Percentiles rank a stretch among this genome's conserved stretches.
Conservation (phyloP, 23 red algal species). For the Gracilariopsis chorda region DNA sequence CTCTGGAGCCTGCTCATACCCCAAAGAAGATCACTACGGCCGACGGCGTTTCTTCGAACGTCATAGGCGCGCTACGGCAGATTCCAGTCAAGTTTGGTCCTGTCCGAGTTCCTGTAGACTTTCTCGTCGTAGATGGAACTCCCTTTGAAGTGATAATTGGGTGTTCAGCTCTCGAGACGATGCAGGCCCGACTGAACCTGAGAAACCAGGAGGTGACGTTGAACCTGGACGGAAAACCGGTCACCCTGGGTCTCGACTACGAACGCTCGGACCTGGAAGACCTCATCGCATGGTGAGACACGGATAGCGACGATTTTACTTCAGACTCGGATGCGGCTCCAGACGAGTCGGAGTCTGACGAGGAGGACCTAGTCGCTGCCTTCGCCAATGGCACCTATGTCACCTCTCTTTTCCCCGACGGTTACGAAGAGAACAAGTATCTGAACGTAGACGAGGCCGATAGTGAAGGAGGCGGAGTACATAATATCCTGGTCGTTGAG, state of each 20-base stretch:
- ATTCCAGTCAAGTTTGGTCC: neutral
- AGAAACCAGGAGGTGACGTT: neutral
- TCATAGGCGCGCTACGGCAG: neutral
- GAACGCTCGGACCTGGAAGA: neutral
- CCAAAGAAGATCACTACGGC: neutral
- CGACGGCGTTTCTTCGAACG: neutral
- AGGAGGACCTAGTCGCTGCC: neutral
- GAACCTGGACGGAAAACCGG: neutral
- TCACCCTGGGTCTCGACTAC: neutral
- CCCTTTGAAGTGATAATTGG: neutral
- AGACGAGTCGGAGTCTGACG: neutral
- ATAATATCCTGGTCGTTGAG: too few species aligned
- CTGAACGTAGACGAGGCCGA: too few species aligned
- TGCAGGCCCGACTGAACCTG: neutral
- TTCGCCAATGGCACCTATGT: neutral
- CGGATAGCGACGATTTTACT: slow-evolving; percentile 27
- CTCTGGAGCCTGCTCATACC: neutral
- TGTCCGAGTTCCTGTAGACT: neutral
- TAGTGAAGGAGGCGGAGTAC: too few species aligned
- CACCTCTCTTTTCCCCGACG: too few species aligned
- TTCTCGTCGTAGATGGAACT: neutral
- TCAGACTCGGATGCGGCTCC: neutral
- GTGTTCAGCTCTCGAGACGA: neutral
- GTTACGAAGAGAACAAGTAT: too few species aligned
- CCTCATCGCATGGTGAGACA: neutral